Conservation (phyloP, 495 filamentous ascomycete genomes). For the Aspergillus campestris region DNA sequence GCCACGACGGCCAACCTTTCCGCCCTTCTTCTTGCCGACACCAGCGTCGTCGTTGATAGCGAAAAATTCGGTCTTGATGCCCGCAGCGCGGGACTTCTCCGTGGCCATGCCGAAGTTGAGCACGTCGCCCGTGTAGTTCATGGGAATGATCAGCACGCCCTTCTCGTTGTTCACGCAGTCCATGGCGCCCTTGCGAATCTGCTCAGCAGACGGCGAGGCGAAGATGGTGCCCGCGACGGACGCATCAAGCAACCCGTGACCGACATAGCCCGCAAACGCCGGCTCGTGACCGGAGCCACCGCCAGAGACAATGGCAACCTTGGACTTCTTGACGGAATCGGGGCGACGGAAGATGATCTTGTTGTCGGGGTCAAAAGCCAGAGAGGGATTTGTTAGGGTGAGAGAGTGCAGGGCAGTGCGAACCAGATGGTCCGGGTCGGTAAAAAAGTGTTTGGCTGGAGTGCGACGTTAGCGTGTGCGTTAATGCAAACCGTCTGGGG, state of each 20-base stretch:
- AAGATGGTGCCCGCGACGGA: constrained; percentile 92
- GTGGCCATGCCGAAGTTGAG: constrained; percentile 93
- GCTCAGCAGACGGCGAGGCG: constrained; percentile 78
- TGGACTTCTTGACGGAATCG: constrained; percentile 34
- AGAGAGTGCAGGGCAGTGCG: constrained; percentile 65
- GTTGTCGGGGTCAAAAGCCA: constrained; percentile 69
- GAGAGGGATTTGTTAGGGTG: constrained; percentile 76
- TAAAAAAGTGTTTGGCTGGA: constrained; percentile 81
- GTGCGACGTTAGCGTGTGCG: constrained; percentile 6
- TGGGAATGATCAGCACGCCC: constrained; percentile 64
- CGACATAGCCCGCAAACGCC: constrained; percentile 67
- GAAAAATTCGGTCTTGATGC: constrained; percentile 79
- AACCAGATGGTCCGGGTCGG: constrained; percentile 75
- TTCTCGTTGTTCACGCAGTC: constrained; percentile 58
- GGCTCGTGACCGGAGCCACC: constrained; percentile 94
- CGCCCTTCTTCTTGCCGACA: constrained; percentile 71
- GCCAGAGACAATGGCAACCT: constrained; percentile 79
- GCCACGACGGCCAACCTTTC: constrained; percentile 86
- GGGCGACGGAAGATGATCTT: constrained; percentile 83
- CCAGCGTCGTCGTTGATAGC: constrained; percentile 95
- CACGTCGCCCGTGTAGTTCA: constrained; percentile 70
- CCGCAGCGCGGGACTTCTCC: constrained; percentile 82
- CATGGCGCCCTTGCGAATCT: constrained; percentile 70
- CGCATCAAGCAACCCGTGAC: constrained; percentile 69
- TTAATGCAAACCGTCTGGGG: constrained; percentile 4